Conservation (phyloP, 2,329 filamentous ascomycete genomes). For the Tolypocladium inflatum region DNA sequence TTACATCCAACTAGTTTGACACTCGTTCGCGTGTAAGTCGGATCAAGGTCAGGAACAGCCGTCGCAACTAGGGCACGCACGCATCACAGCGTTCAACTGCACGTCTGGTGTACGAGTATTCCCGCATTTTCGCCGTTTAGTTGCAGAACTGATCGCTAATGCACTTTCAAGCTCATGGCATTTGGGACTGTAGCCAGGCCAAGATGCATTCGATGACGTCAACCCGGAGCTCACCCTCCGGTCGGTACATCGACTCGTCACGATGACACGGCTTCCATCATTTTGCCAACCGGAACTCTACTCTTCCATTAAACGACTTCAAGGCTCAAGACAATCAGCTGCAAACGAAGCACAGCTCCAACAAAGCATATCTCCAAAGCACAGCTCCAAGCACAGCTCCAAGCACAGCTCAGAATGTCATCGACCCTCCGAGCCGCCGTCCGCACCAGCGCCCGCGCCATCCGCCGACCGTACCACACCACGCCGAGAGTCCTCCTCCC, state of each 20-base stretch:
- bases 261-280: neutral
- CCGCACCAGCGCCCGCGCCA: neutral
- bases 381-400: neutral
- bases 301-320: neutral
- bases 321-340: neutral
- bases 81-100: neutral
- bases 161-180: neutral
- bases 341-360: neutral
- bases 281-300: neutral
- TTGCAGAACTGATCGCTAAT: neutral
- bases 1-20: neutral
- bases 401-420: neutral
- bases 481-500: slow-evolving; percentile 17
- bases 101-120: neutral
- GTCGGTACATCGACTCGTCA: neutral
- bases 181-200: no score
- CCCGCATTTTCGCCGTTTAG: no score
- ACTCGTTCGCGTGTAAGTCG: neutral
- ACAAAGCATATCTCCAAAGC: neutral
- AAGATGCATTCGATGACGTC: neutral
- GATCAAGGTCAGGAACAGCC: neutral
- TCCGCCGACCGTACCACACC: slow-evolving; percentile 21
- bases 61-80: neutral
- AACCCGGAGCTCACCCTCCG: neutral
- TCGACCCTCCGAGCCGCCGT: neutral